A percentile compares a stretch with the other conserved stretches of the same genome.
Conservation (phyloP, 306 rosid genomes). For the Amphicarpaea edgeworthii region DNA sequence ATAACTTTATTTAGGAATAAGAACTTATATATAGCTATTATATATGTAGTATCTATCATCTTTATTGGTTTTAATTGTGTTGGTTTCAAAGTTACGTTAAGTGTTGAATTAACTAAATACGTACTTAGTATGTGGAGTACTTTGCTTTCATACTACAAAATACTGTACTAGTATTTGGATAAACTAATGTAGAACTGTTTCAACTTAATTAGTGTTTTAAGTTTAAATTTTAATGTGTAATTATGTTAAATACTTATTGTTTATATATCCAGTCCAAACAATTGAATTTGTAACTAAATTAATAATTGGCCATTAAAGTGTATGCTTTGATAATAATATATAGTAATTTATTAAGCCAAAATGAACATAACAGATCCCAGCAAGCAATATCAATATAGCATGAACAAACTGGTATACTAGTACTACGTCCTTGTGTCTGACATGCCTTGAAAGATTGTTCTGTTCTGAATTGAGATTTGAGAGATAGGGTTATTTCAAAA, state of each 20-base stretch:
- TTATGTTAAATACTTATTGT: too few relatives aligned
- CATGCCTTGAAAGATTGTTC: background rate
- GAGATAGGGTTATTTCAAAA: background rate
- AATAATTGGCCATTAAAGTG: background rate
- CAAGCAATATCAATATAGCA: too few relatives aligned
- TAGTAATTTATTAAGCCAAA: background rate
- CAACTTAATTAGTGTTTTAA: too few relatives aligned
- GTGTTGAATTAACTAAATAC: background rate
- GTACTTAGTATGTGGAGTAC: background rate
- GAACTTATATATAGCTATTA: background rate
- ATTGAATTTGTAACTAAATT: background rate
- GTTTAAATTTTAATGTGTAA: too few relatives aligned
- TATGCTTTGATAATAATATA: background rate
- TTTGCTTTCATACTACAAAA: slow-evolving; percentile 10
- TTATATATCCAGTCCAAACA: too few relatives aligned
- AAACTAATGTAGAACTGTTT: too few relatives aligned
- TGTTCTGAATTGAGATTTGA: background rate
- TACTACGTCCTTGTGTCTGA: background rate
- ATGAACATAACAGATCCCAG: background rate
- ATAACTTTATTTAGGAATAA: background rate
- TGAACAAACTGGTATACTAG: background rate
- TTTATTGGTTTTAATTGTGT: slow-evolving; percentile 5
- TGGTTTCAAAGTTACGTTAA: background rate
- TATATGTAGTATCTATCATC: too few relatives aligned
- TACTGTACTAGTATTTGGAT: too few relatives aligned